These are phyloP conservation scores for Rhizoclosmatium sp. DNA, from an alignment of 192 early-diverging fungal species.

Conservation along the genomic window DNA sequence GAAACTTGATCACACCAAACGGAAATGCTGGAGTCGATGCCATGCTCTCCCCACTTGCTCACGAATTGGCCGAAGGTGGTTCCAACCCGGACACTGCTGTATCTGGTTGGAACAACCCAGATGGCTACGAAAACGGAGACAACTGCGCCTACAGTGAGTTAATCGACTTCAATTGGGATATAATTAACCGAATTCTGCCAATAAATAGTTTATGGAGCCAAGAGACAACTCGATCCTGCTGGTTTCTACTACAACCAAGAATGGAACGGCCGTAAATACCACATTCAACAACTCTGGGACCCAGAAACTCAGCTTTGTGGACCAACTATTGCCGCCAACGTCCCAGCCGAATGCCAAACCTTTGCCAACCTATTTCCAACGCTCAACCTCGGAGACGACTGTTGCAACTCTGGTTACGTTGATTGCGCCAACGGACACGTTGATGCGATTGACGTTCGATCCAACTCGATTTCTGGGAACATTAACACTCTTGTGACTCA, in stretches of 20 bases:
- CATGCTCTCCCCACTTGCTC: constrained; percentile 43
- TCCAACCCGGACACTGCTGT: constrained; percentile 44
- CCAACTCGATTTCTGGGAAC: neutral
- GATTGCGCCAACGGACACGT: constrained; percentile 5
- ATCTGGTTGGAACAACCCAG: constrained; percentile 44
- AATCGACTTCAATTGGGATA: constrained; percentile 23
- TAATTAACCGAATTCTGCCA: neutral
- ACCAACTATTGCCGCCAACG: neutral
- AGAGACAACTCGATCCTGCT: neutral
- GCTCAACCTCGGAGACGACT: neutral
- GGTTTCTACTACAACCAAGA: constrained; percentile 46
- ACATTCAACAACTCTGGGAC: constrained; percentile 49
- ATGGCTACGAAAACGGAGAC: constrained; percentile 50
- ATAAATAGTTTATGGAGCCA: too few species aligned
- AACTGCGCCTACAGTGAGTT: constrained; percentile 48
- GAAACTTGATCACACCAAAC: constrained; percentile 32
- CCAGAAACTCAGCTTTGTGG: neutral
- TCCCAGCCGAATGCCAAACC: neutral
- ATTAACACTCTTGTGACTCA: neutral
- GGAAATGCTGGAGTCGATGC: constrained; percentile 42
- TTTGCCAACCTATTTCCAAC: neutral
- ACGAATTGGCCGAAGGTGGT: constrained; percentile 43
- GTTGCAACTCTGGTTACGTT: constrained; percentile 15
- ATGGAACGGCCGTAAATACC: constrained; percentile 41
- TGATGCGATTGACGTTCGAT: neutral